These are phyloP conservation scores for Candida pseudoglaebosa DNA, from an alignment of 805 yeast species.

Conservation along the genomic window DNA sequence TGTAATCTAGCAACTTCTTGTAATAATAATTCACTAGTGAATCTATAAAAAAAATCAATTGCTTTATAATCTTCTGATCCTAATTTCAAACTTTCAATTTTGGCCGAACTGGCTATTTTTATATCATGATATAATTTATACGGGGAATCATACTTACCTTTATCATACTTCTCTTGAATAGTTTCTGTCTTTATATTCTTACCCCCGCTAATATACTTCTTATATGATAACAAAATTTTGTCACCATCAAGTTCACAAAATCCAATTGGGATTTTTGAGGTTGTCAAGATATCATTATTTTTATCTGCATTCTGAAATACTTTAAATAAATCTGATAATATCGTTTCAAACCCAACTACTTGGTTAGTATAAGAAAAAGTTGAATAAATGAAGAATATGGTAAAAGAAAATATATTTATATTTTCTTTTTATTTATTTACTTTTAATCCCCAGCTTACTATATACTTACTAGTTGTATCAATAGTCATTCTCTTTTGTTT, in stretches of 20 bases:
- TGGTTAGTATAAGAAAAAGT: conserved; percentile 11
- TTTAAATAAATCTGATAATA: conserved; percentile 20
- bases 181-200: conserved; percentile 30
- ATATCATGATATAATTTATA: conserved; percentile 66
- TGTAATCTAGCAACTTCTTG: conserved; percentile 45
- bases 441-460: too few relatives aligned
- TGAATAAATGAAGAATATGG: too few relatives aligned
- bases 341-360: conserved; percentile 8
- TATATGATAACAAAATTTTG: conserved; percentile 41
- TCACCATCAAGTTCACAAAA: conserved; percentile 46
- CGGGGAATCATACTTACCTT: conserved; percentile 31
- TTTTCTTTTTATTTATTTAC: background rate
- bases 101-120: conserved; percentile 49
- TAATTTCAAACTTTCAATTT: conserved; percentile 43
- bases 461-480: background rate
- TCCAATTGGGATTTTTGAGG: conserved; percentile 34
- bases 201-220: conserved; percentile 29
- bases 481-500: background rate
- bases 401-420: background rate
- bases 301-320: conserved; percentile 26
- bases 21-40: conserved; percentile 57
- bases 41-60: conserved; percentile 61
- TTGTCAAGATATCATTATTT: conserved; percentile 16
- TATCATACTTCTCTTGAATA: conserved; percentile 37
- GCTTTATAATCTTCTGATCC: conserved; percentile 48